Evolutionary conservation across 2,329 filamentous ascomycete species (phyloP).

Genomic region (Epichloe hybrida): DNA sequence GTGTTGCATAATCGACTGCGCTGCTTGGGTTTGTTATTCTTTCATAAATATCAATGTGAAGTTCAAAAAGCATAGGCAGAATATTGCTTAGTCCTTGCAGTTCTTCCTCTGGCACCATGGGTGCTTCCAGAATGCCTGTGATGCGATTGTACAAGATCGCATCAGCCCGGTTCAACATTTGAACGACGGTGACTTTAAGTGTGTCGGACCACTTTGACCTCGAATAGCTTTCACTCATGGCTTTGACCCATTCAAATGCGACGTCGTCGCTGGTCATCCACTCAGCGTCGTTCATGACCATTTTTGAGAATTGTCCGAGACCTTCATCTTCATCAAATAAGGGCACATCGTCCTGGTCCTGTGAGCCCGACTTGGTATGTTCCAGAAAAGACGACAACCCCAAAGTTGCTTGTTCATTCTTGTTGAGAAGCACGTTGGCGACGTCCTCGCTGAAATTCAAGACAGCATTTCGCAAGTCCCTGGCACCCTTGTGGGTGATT

Average conservation of each 20-base stretch:
- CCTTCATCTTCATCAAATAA: conserved; percentile 40
- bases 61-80: conserved; percentile 44
- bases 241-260: conserved; percentile 43
- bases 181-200: conserved; percentile 42
- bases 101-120: conserved; percentile 11
- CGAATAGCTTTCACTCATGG: conserved; percentile 37
- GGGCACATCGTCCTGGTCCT: conserved; percentile 32
- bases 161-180: conserved; percentile 41
- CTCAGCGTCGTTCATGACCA: conserved; percentile 25
- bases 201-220: conserved; percentile 43
- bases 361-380: conserved; percentile 43
- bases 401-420: conserved; percentile 36
- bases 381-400: conserved; percentile 53
- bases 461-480: conserved; percentile 36
- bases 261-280: conserved; percentile 45
- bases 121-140: conserved; percentile 26
- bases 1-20: conserved; percentile 34
- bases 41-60: conserved; percentile 48
- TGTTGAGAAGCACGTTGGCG: conserved; percentile 37
- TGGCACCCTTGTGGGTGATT: conserved; percentile 30
- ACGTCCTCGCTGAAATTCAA: conserved; percentile 38
- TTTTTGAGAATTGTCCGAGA: conserved; percentile 36
- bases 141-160: conserved; percentile 35
- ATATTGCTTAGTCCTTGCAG: conserved; percentile 27
- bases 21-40: conserved; percentile 43